A percentile compares a stretch with the other conserved stretches of the same genome.
These are phyloP conservation scores for Penicillium macrosclerotiorum DNA, from an alignment of 495 filamentous ascomycete species.

Conservation along the genomic window DNA sequence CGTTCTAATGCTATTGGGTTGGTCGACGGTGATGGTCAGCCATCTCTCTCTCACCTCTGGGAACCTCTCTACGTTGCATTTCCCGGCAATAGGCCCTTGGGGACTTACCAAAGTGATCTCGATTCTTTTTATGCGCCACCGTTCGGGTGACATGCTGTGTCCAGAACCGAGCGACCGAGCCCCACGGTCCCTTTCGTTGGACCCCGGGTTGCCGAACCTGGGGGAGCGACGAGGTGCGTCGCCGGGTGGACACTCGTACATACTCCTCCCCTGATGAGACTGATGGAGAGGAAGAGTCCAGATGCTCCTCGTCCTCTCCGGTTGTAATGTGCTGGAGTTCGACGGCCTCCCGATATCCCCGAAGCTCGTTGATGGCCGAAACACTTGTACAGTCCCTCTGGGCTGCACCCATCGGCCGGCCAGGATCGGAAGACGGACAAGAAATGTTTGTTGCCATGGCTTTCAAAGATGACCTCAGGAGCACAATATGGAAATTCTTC, in stretches of 20 bases:
- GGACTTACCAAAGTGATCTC: constrained; percentile 44
- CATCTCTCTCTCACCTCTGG: too few species aligned
- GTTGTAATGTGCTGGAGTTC: constrained; percentile 33
- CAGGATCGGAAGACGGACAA: too few species aligned
- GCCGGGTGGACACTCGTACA: constrained; percentile 25
- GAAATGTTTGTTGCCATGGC: too few species aligned
- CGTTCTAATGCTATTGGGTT: constrained; percentile 60
- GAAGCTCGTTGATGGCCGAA: too few species aligned
- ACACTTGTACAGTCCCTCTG: too few species aligned
- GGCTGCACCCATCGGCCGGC: too few species aligned
- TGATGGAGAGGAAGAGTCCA: constrained; percentile 23
- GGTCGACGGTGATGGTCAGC: constrained; percentile 25
- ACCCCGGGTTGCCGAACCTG: constrained; percentile 11
- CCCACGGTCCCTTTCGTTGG: constrained; percentile 24
- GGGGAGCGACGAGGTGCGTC: constrained; percentile 23
- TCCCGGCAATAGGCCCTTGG: not conserved
- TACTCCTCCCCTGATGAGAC: constrained; percentile 39
- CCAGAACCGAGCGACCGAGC: constrained; percentile 35
- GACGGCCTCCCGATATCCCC: constrained; percentile 28
- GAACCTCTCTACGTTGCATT: too few species aligned
- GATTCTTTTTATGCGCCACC: constrained; percentile 43
- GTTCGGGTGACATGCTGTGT: constrained; percentile 39
- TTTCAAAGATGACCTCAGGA: too few species aligned
- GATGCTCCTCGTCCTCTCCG: constrained; percentile 18
- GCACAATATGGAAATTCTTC: too few species aligned